Percentiles rank a stretch among this genome's conserved stretches.
Evolutionary conservation across 2,329 filamentous ascomycete species (phyloP).

Genomic region (Colletotrichum nymphaeae): DNA sequence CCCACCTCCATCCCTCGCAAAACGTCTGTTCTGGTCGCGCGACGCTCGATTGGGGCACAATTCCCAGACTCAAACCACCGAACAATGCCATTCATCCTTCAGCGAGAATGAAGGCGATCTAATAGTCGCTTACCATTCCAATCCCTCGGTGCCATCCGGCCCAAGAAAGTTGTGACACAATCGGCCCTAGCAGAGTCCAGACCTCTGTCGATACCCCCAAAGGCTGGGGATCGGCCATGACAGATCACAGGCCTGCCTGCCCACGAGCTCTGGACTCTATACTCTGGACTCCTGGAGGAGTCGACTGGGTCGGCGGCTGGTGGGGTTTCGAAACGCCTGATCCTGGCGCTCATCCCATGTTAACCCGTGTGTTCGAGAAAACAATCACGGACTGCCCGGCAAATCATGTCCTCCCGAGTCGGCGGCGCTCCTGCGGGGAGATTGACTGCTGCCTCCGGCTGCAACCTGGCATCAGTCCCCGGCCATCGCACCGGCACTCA

Average conservation of each 20-base stretch:
- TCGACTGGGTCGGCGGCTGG: conserved; percentile 9
- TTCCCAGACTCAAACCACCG: neutral
- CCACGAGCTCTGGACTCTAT: neutral
- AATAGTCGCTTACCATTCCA: conserved; percentile 10
- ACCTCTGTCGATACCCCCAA: neutral
- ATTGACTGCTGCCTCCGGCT: conserved; percentile 20
- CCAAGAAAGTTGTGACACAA: neutral
- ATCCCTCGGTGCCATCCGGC: neutral
- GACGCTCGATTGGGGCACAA: too few species aligned
- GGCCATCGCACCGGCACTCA: neutral
- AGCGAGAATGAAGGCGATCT: neutral
- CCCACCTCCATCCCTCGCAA: neutral
- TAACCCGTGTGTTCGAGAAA: conserved; percentile 4
- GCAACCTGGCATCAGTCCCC: conserved; percentile 1
- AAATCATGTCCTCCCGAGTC: conserved; percentile 7
- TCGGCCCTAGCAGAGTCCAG: conserved; percentile 2
- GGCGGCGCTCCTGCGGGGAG: neutral
- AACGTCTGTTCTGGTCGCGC: neutral
- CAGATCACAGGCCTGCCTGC: conserved; percentile 18
- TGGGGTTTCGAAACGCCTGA: conserved; percentile 20
- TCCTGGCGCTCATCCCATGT: conserved; percentile 23
- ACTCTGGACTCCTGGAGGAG: neutral
- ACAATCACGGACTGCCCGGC: conserved; percentile 8
- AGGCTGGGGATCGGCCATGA: conserved; percentile 18
- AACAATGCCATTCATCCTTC: conserved; percentile 15